Conservation (phyloP, 345 rosid genomes). For the Durio zibethinus region DNA sequence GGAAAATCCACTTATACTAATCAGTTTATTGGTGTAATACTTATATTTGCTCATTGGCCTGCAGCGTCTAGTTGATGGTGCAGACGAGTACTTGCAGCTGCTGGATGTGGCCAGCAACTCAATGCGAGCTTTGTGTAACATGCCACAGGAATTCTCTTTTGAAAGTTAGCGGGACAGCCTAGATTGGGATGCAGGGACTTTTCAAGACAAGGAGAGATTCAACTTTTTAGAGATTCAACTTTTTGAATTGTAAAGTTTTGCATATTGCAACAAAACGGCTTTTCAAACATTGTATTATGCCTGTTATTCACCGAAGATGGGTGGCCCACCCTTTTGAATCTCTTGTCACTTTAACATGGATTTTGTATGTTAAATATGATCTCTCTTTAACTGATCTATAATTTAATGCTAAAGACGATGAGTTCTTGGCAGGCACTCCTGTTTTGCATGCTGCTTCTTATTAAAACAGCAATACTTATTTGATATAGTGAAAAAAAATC, state of each 20-base stretch:
- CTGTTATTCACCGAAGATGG: not conserved
- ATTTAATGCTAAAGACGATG: not conserved
- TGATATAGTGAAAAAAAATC: not conserved
- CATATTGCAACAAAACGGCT: not conserved
- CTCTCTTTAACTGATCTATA: not conserved
- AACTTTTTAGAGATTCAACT: not conserved
- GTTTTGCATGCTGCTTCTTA: not conserved
- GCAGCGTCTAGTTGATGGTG: slow-evolving; percentile 92
- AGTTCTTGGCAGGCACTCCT: not conserved
- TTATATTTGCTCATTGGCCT: slow-evolving; percentile 15
- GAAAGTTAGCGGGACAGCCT: slow-evolving; percentile 24
- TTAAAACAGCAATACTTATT: not conserved
- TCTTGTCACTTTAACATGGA: not conserved
- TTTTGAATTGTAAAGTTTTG: not conserved
- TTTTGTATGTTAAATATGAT: not conserved
- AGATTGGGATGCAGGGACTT: not conserved
- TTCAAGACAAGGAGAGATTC: not conserved
- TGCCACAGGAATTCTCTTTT: slow-evolving; percentile 67
- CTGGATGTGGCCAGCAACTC: slow-evolving; percentile 62
- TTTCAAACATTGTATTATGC: not conserved
- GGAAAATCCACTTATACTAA: not conserved
- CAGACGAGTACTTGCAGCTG: slow-evolving; percentile 94
- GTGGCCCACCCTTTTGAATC: not conserved
- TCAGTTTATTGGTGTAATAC: not conserved
- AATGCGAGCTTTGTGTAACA: slow-evolving; percentile 60